Evolutionary conservation across 2,329 filamentous ascomycete species (phyloP).

Genomic region (Monilinia aucupariae): DNA sequence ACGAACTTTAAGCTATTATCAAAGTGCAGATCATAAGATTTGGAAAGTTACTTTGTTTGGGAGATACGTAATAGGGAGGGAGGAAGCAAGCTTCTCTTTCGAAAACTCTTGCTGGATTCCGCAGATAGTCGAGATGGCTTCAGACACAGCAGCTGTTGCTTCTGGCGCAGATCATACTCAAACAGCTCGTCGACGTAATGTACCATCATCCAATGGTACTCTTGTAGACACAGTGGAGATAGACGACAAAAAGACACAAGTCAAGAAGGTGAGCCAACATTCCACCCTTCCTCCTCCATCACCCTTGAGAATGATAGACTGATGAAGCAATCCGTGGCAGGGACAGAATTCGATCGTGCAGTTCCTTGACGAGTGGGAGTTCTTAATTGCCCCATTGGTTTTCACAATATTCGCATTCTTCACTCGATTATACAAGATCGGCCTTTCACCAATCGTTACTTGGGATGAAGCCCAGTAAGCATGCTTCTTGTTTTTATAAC

Average conservation of each 20-base stretch:
- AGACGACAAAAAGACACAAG: conserved; percentile 56
- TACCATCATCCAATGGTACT: conserved; percentile 39
- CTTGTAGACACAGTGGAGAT: conserved; percentile 38
- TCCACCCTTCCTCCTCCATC: neutral
- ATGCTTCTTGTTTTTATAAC: conserved; percentile 35
- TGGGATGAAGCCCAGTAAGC: conserved; percentile 72
- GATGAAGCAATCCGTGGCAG: conserved; percentile 26
- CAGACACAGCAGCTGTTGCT: conserved; percentile 49
- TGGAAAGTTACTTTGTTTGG: neutral
- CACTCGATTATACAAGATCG: conserved; percentile 65
- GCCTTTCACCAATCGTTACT: conserved; percentile 65
- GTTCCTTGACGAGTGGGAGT: conserved; percentile 59
- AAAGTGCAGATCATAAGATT: neutral
- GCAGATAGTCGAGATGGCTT: conserved; percentile 30
- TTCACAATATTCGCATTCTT: conserved; percentile 59
- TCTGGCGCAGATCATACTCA: conserved; percentile 54
- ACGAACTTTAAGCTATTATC: conserved; percentile 9
- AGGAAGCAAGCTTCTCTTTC: conserved; percentile 3
- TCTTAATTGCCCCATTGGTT: conserved; percentile 55
- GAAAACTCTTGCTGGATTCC: neutral
- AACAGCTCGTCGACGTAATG: conserved; percentile 51
- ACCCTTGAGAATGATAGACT: conserved; percentile 21
- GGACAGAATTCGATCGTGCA: conserved; percentile 54
- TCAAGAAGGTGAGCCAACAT: conserved; percentile 46
- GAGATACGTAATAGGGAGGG: neutral